Base-by-base conservation (phyloP, 2,329 filamentous ascomycete species). In the Lecanosticta acicola region DNA sequence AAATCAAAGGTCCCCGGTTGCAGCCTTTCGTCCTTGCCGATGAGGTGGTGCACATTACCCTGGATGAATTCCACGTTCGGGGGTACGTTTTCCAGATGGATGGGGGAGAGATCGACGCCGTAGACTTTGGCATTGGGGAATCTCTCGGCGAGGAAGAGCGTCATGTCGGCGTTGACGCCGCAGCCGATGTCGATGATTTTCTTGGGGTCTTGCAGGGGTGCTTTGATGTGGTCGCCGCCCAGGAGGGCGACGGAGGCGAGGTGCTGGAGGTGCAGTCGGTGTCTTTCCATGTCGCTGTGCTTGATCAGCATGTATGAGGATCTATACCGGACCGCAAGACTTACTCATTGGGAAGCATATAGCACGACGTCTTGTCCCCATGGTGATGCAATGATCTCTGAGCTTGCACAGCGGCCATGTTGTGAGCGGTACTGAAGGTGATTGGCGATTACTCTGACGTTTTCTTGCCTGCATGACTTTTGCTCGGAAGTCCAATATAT, bases 111-210 rank as follows among this genome's bases (percentile, higher is more conserved):
- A 29, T 50, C 48, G 18, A 50, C 20, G n/a, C 43, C 48, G 34
- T 44, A 47, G 16, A 50, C 41, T 32, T 40, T 33, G 13, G 48
- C 48, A 4, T 14, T 8, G 3, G 48, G 48, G 20, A 50, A 50
- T 1, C 19, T 37, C 9, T 46, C 32, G 69, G 49, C 49, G 33
- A 51, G 46, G 32, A 45, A 17, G 14, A 48, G 32, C 13, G 46
- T 43, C 45, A 45, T 48, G 18, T 43, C 41, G n/a, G 49, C 49
- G 24, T 48, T 32, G 70, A 71, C 48, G 67, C 66, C 29, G 71
- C 73, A 52, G 70, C 71, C n/a, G 64, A 70, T 43, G 45, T 48
- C 49, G 58, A 68, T 29, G 14, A 50, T 39, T 17, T 44, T 50
- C 21, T 39, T 36, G 11, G 39, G 13, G 4, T 14, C 14, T 7